These are phyloP conservation scores for Hygrophorus russula DNA, from an alignment of 768 basidiomycete genomes.

Conservation along the genomic window DNA sequence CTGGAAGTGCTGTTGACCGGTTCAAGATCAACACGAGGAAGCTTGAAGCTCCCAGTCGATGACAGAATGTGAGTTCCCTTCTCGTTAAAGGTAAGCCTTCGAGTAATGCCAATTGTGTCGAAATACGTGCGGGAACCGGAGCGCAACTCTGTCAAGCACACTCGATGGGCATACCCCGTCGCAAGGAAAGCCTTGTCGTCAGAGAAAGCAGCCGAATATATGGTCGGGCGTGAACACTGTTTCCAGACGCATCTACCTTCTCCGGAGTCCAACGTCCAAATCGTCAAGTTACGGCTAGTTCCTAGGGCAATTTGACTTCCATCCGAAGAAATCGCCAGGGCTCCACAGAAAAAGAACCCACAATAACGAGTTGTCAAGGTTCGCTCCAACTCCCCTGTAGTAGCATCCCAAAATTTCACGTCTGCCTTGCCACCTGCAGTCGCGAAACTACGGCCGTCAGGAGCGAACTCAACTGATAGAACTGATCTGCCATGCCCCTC, in stretches of 20 bases:
- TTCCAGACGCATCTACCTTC: neutral
- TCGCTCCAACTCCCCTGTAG: neutral
- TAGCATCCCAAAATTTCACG: neutral
- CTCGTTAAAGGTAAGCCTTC: no score
- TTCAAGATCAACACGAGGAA: neutral
- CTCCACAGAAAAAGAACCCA: neutral
- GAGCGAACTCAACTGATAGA: neutral
- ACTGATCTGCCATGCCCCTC: neutral
- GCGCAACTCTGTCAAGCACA: no score
- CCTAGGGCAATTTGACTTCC: neutral
- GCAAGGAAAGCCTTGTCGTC: neutral
- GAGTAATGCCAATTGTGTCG: no score
- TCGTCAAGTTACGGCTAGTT: neutral
- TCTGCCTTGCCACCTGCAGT: neutral
- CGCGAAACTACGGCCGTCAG: neutral
- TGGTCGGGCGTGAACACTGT: neutral
- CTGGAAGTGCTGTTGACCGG: neutral
- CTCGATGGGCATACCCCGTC: no score
- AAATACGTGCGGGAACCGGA: no score
- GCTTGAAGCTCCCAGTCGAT: neutral
- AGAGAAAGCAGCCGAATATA: neutral
- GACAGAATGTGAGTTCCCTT: no score
- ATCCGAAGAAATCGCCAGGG: neutral
- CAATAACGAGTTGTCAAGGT: neutral
- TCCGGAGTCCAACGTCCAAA: neutral